Base-by-base conservation (phyloP, 805 yeast species). In the Tetrapisispora namnaoensis region DNA sequence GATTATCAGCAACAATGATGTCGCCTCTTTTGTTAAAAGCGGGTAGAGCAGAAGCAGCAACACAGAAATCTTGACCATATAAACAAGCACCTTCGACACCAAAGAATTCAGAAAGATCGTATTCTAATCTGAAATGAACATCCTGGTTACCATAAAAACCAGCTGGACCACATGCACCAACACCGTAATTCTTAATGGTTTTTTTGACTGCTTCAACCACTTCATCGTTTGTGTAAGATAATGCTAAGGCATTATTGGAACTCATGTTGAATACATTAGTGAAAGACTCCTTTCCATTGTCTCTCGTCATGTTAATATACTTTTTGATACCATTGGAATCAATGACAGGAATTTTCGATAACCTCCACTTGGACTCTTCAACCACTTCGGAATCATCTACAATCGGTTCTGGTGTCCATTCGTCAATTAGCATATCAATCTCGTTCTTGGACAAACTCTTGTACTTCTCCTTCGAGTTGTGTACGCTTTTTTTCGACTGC, bases 111-210 rank as follows among this genome's bases (percentile, higher is more conserved):
- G 96, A 80, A 51, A 93, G 68, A 53, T 80, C 84, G 57, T 79
- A 80, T 64, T 89, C 95, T 49, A 86, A 73, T 57, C 83, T 75
- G 48, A 80, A 82, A 62, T 93, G 99, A 41, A 82, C 88, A 62
- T 89, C 96, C 67, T 89, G 96, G 51, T 89, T 85, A 52, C 99
- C 99, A 66, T 90, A 93, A 60, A 93, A 93, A 49, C 95, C 95
- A 40, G 97, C 95, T 5, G 99, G 98, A 38, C 98, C 96, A 72
- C 99, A 93, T 0, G 97, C 91, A 54, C 99, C 99, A 46, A 93
- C 97, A 63, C 99, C 99, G 51, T 84, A 80, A 50, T 73, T 72
- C 43, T 72, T 71, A 52, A 93, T 80, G 21, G 79, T 73, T 30
- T 70, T 63, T 46, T 77, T 74, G 4, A 89, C 88, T 13, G 72